Conservation (phyloP, 441 rosid genomes). For the Pelargonium myrrhifolium region DNA sequence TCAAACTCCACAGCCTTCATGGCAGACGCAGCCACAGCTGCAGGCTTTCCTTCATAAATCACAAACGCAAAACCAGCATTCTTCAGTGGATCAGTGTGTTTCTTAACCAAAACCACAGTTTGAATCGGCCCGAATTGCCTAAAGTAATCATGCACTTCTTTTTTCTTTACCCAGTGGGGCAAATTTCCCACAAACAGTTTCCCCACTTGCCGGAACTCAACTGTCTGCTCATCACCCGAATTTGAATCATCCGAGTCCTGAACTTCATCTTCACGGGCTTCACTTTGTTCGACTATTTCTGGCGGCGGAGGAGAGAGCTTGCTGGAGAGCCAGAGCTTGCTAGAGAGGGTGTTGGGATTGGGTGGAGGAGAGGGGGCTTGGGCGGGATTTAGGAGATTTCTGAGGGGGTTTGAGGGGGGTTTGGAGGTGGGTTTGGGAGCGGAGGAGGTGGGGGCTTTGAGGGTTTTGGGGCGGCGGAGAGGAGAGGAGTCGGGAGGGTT, state of each 20-base stretch:
- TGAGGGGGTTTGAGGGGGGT: conserved; percentile 48
- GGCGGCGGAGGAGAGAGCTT: conserved; percentile 42
- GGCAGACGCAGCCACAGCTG: conserved; percentile 48
- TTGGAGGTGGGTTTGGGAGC: conserved; percentile 28
- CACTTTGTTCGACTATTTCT: conserved; percentile 22
- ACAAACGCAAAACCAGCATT: conserved; percentile 90
- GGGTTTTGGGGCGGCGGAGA: conserved; percentile 38
- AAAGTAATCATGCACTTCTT: conserved; percentile 55
- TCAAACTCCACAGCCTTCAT: conserved; percentile 81
- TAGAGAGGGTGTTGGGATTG: conserved; percentile 3
- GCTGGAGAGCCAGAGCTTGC: conserved; percentile 72
- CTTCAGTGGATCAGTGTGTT: conserved; percentile 50
- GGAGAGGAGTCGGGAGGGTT: conserved; percentile 16
- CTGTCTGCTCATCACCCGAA: background rate
- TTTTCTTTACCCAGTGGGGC: conserved; percentile 81
- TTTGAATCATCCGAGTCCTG: conserved; percentile 9
- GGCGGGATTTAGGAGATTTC: conserved; percentile 25
- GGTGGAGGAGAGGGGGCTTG: conserved; percentile 17
- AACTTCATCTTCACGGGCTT: conserved; percentile 23
- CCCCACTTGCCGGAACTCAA: conserved; percentile 55
- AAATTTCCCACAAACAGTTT: conserved; percentile 84
- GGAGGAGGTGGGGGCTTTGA: conserved; percentile 39
- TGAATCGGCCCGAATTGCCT: conserved; percentile 83
- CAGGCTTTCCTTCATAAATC: conserved; percentile 39
- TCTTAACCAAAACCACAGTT: conserved; percentile 58